A percentile compares a stretch with the other conserved stretches of the same genome.
Evolutionary conservation across 768 basidiomycete species (phyloP).

Genomic region (Guyanaporus albipodus): DNA sequence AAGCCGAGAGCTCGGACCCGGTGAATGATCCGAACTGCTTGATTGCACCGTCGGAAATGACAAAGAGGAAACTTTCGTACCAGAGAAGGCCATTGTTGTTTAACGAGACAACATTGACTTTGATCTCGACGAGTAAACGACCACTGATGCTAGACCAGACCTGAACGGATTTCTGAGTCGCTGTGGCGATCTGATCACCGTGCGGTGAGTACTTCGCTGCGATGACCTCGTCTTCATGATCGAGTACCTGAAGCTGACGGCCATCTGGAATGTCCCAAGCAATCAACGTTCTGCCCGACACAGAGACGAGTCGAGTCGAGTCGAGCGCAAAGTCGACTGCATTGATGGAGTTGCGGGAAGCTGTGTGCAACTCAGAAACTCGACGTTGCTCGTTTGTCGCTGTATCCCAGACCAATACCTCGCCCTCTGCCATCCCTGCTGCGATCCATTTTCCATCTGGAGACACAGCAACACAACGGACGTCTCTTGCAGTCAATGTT

Average conservation of each 20-base stretch:
- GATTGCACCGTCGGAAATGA: neutral
- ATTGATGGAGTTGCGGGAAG: neutral
- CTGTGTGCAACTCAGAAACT: neutral
- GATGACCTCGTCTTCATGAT: rapidly evolving
- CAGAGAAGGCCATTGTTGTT: constrained; percentile 1
- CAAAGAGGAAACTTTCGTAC: neutral
- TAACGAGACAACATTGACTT: neutral
- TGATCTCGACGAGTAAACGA: neutral
- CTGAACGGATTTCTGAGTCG: neutral
- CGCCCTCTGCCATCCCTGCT: neutral
- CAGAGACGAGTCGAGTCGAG: neutral
- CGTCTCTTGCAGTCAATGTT: too few relatives aligned
- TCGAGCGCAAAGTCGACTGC: neutral
- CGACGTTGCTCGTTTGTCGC: neutral
- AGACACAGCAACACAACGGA: neutral
- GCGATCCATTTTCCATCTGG: neutral
- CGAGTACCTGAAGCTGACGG: too few relatives aligned
- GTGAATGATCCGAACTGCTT: neutral
- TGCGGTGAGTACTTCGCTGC: neutral
- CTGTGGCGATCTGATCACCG: neutral
- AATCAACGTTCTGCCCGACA: neutral
- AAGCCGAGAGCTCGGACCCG: neutral
- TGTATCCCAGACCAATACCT: neutral
- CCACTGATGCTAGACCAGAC: neutral
- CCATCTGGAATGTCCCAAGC: neutral